Evolutionary conservation across 495 filamentous ascomycete species (phyloP).

Genomic region (Aspergillus saccharolyticus): DNA sequence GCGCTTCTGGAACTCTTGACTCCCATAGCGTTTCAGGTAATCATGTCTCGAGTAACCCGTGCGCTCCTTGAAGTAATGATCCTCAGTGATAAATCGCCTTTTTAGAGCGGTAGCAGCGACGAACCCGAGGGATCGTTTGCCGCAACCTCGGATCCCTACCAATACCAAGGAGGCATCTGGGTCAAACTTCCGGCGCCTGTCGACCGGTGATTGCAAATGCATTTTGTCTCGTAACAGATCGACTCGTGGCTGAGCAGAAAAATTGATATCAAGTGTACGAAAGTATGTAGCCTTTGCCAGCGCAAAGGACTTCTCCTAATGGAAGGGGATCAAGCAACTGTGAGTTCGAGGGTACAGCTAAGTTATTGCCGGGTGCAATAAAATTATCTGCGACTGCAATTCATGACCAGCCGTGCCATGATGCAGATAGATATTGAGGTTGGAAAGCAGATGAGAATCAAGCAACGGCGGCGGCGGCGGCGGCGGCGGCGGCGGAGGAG

Average conservation of each 20-base stretch:
- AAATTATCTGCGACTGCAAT: neutral
- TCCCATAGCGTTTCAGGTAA: constrained; percentile 59
- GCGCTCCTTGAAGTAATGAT: constrained; percentile 66
- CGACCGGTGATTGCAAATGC: constrained; percentile 39
- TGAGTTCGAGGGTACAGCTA: neutral
- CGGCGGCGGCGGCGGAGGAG: neutral
- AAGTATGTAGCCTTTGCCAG: neutral
- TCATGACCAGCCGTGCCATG: neutral
- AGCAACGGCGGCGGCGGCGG: neutral
- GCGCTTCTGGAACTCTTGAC: constrained; percentile 58
- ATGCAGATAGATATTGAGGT: neutral
- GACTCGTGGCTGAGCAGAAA: too few relatives aligned
- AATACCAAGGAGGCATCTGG: constrained; percentile 69
- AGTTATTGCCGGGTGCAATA: neutral
- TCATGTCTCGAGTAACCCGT: constrained; percentile 61
- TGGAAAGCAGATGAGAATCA: neutral
- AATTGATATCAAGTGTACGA: neutral
- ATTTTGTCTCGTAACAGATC: constrained; percentile 3
- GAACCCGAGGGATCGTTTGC: constrained; percentile 74
- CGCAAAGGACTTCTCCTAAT: neutral
- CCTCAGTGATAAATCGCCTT: constrained; percentile 69
- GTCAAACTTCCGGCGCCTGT: constrained; percentile 51
- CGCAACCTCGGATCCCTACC: constrained; percentile 70
- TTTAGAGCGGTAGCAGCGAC: constrained; percentile 71
- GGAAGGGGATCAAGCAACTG: neutral